Base-by-base conservation (phyloP, 2,329 filamentous ascomycete species). In the Oidium heveae region DNA sequence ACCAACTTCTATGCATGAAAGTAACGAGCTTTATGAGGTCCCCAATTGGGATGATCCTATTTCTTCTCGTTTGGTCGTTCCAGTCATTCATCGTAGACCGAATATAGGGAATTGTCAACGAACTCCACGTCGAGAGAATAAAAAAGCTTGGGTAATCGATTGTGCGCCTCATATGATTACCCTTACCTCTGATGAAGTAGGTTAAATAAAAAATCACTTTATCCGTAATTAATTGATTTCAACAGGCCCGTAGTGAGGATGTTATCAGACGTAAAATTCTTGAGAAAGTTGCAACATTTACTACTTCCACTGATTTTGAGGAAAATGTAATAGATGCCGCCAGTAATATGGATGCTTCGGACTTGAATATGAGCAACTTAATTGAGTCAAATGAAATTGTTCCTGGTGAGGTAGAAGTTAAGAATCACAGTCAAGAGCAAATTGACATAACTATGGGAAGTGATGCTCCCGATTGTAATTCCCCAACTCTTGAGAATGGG, bases 381-480 rank as follows among this genome's bases (percentile, higher is more conserved):
- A 16, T 2, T 18, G 18, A 80, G 72, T 16, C 77, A 0, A 75
- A 79, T 18, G 18, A 12, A 63, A 76, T 75, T 3, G 77, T 84
- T 58, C 79, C 79, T 4, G 76, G 75, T 10, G 83, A 84, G 56
- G 82, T 86, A 47, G 75, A 78, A 32, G 94, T 88, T 2, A 76
- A 94, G 1, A 82, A 88, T 64, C 41, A 12, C 4, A 44, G 3
- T 44, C 88, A 95, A 57, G 86, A 86, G 57, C 78, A 95, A 62
- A 84, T 96, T 6, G 85, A 95, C 63, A 80, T 98, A 16, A 84
- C 84, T 0, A 88, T 95, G 81, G 80, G 79, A 54, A 82, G 86
- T 61, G 69, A 70, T 4, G 20, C 15, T 37, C 34, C 10, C 46
- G n/a, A 18, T 54, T 34, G 32, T 51, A 24, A n/a, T 2, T 7